These are phyloP conservation scores for Cordyceps sp. DNA, from an alignment of 2,329 filamentous ascomycete species.

Conservation along the genomic window DNA sequence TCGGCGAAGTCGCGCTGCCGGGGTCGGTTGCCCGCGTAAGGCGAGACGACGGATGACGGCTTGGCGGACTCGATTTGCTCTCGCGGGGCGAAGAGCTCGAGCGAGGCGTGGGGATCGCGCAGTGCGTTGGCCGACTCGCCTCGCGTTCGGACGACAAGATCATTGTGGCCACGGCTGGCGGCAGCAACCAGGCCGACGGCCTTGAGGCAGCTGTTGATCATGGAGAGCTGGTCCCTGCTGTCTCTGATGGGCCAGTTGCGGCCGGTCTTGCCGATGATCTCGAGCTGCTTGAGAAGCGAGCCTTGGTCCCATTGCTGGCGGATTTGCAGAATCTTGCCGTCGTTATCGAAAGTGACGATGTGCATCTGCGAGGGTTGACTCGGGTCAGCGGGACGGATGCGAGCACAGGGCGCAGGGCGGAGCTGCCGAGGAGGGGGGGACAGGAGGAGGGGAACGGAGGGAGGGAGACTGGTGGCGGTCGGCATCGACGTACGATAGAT, in stretches of 20 bases:
- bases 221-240: conserved; percentile 63
- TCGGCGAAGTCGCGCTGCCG: conserved; percentile 56
- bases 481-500: conserved; percentile 64
- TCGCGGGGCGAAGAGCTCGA: conserved; percentile 59
- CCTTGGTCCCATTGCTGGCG: conserved; percentile 93
- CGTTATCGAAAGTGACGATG: conserved; percentile 66
- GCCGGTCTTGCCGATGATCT: conserved; percentile 78
- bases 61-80: conserved; percentile 38
- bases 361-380: conserved; percentile 54
- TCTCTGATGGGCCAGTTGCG: conserved; percentile 93
- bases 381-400: too few species aligned
- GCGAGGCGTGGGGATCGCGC: conserved; percentile 51
- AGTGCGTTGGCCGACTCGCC: conserved; percentile 35
- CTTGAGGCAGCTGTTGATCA: conserved; percentile 50
- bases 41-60: conserved; percentile 36
- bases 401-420: too few species aligned
- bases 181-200: conserved; percentile 19
- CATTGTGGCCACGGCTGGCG: conserved; percentile 16
- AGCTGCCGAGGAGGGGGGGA: background rate
- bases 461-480: too few species aligned
- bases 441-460: conserved; percentile 1
- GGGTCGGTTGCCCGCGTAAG: conserved; percentile 41
- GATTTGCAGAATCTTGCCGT: conserved; percentile 70
- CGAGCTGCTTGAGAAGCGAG: conserved; percentile 78
- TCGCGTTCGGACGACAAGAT: conserved; percentile 26